phyloP scores from a whole-genome alignment of 139 green algal genomes.

The Chlorella sp. region DNA sequence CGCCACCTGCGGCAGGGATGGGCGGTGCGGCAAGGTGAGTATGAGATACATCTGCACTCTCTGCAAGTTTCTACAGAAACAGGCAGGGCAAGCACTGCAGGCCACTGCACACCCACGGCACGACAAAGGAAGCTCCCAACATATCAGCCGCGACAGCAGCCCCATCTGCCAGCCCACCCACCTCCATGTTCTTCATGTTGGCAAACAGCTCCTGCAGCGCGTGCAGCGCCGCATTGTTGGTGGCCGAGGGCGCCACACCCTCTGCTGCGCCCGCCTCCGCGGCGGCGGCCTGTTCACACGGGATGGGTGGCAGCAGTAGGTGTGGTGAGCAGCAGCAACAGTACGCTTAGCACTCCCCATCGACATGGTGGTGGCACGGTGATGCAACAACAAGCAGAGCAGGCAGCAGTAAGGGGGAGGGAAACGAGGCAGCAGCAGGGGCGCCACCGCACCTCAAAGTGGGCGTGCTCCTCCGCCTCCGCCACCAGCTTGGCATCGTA shows the following conservation, averaged over 20 bases:
- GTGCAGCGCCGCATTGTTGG: conserved; percentile 30
- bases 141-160: not conserved
- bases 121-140: not conserved
- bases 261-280: not conserved
- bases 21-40: not conserved
- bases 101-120: not conserved
- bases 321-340: no score
- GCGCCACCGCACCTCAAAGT: no score
- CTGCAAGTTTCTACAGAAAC: no score
- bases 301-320: not conserved
- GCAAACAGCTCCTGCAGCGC: conserved; percentile 19
- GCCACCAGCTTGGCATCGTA: conserved; percentile 4
- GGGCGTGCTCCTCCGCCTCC: not conserved
- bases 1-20: conserved; percentile 4
- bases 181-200: conserved; percentile 5
- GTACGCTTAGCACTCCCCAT: no score
- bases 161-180: conserved; percentile 8
- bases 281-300: not conserved
- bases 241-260: conserved; percentile 8
- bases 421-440: no score
- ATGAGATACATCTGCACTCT: no score
- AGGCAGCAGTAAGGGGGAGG: no score
- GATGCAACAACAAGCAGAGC: no score
- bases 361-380: no score
- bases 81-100: no score